Conservation (phyloP, 1,139 yeast genomes). For the Debaryomyces nepalensis region DNA sequence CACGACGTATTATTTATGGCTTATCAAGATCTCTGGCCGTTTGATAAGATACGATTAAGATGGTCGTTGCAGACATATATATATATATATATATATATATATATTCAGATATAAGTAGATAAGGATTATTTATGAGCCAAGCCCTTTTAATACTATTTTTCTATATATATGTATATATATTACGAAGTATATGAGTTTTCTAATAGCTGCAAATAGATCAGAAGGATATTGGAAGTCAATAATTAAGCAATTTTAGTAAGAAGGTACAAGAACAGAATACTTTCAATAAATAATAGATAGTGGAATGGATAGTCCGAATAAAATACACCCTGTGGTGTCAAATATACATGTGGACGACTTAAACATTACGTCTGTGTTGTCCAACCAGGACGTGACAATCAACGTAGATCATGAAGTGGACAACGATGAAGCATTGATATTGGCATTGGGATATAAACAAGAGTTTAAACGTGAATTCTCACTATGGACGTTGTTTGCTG, state of each 20-base stretch:
- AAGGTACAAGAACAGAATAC: neutral
- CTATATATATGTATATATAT: neutral
- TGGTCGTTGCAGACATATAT: neutral
- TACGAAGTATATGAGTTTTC: neutral
- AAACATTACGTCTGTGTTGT: constrained; percentile 43
- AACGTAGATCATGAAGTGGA: constrained; percentile 53
- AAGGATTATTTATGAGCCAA: no score
- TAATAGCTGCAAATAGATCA: constrained; percentile 2
- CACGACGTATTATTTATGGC: no score
- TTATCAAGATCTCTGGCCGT: no score
- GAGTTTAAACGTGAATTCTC: constrained; percentile 75
- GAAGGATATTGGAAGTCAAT: neutral
- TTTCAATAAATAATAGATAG: neutral
- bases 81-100: neutral
- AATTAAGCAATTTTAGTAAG: neutral
- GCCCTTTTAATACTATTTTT: no score
- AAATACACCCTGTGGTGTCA: constrained; percentile 36
- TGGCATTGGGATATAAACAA: constrained; percentile 73
- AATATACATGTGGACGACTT: constrained; percentile 47
- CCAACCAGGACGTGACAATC: constrained; percentile 43
- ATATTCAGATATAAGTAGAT: neutral
- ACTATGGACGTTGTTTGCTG: constrained; percentile 64
- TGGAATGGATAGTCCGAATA: neutral
- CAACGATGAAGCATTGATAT: constrained; percentile 57
- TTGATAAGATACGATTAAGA: neutral